Evolutionary conservation across 1,284 basidiomycete genomes (phyloP), one percentile per base, ranked within the genome.

Genomic region (Melampsora larici-populina): DNA sequence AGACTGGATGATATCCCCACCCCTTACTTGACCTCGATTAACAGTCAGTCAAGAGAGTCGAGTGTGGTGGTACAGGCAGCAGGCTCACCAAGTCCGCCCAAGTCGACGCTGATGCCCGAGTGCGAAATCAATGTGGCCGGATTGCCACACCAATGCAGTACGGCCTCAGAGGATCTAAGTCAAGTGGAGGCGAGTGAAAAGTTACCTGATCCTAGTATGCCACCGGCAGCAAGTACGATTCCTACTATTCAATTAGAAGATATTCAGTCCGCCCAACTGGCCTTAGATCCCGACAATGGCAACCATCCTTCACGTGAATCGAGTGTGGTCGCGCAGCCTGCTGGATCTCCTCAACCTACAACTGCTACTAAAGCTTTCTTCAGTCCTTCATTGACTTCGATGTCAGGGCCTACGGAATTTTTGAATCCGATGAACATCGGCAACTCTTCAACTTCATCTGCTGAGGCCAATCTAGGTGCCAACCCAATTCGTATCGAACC

Each of bases 1-100:
- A 68, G 68, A 64, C 67, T 70, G 9, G 67, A 70, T 31, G 74
- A 77, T 40, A 9, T 77, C 6, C 74, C 74, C 36, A 51, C 31
- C 8, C 43, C n/a, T 51, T 77, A 66, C 36, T 46, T 68, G 58
- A 60, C 63, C 24, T 58, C 67, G 13, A 65, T 67, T 26, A 29
- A 65, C 17, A 65, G 67, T 51, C 31, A 17, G 29, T 75, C 65
- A 15, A 18, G n/a, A 3, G 63, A 75, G 60, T 68, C 65, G 9
- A 75, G 73, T 66, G 65, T 51, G 31, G 64, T 26, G n/a, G 67
- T 64, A 55, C 73, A 75, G 49, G 48, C 65, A 29, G 65, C 73
- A 60, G 67, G 64, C 46, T 75, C 73, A 51, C 73, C 73, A 43
- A 31, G 65, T 40, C 58, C 55, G 36, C 58, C 46, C 18, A 64